Evolutionary conservation across 306 rosid species (phyloP).

Genomic region (Glycine soja): DNA sequence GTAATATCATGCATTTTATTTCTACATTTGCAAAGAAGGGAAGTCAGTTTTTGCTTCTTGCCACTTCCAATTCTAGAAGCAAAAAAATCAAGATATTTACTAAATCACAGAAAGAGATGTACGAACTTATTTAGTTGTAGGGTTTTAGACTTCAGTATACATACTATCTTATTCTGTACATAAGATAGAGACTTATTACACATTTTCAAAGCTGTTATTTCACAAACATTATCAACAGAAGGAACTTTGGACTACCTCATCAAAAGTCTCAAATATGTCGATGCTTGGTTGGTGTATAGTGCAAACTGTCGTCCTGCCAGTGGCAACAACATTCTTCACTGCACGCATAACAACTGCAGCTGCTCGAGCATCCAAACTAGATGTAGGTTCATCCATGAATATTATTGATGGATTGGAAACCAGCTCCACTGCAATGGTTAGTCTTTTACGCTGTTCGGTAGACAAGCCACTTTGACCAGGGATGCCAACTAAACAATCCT

Average conservation of each 20-base stretch:
- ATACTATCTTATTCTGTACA: background rate
- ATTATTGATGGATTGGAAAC: constrained; percentile 86
- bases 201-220: constrained; percentile 25
- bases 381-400: constrained; percentile 90
- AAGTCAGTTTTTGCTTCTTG: background rate
- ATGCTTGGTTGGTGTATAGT: constrained; percentile 89
- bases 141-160: constrained; percentile 1
- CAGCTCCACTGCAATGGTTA: constrained; percentile 86
- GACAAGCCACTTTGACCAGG: constrained; percentile 78
- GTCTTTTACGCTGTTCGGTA: constrained; percentile 81
- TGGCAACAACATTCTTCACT: constrained; percentile 76
- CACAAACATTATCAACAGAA: constrained; percentile 28
- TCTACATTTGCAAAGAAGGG: background rate
- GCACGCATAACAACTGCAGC: constrained; percentile 90
- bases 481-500: constrained; percentile 71
- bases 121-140: background rate
- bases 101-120: background rate
- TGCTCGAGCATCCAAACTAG: constrained; percentile 84
- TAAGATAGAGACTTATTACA: constrained; percentile 16
- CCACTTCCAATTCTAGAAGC: constrained; percentile 21
- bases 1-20: constrained; percentile 21
- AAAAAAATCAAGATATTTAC: constrained; percentile 6
- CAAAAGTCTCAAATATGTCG: constrained; percentile 80
- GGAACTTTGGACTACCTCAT: constrained; percentile 65
- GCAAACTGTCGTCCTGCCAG: constrained; percentile 84